Evolutionary conservation across 495 filamentous ascomycete genomes (phyloP), one percentile per base, ranked within the genome.

Genomic region (Podospora sp.): DNA sequence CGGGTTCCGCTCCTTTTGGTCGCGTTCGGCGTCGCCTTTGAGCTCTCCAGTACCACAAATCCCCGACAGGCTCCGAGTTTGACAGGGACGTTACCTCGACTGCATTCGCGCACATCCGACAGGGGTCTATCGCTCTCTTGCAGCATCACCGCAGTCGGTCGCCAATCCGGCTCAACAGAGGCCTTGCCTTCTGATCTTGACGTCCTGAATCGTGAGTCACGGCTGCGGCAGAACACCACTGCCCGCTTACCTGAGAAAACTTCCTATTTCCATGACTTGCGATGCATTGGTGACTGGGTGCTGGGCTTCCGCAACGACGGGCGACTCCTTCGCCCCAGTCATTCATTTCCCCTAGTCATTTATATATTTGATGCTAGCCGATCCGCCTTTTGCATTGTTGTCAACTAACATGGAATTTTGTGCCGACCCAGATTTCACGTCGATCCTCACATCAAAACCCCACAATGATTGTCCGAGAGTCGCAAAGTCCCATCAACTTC

Each of bases 381-480:
- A 56, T 57, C 18, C 24, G 9, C 36, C 22, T 35, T 57, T 36
- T 18, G n/a, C 51, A 21, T 25, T 36, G 24, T 27, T 63, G 35
- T 22, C 33, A 16, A 70, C 77, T 78, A 71, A 79, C 74, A 62
- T 68, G 60, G 50, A 59, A 49, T 27, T 49, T 49, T 27, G 33
- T 14, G 26, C 51, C 63, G 6, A 26, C 49, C 14, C 29, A 66
- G 66, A 60, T 70, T 68, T 46, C 46, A 61, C 46, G 36, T 26
- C 67, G 59, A 35, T 46, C 40, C 2, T 46, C 40, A 46, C 40
- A 46, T 11, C 40, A 71, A 60, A 67, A 68, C 36, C 51, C 58
- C 73, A 77, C 62, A 74, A 86, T 86, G 84, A 78, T 81, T 69
- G 76, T 75, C 69, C 78, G 79, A 78, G 79, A 77, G 65, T 78